Conservation (phyloP, 257 asterid genomes). For the Solanum chilense region DNA sequence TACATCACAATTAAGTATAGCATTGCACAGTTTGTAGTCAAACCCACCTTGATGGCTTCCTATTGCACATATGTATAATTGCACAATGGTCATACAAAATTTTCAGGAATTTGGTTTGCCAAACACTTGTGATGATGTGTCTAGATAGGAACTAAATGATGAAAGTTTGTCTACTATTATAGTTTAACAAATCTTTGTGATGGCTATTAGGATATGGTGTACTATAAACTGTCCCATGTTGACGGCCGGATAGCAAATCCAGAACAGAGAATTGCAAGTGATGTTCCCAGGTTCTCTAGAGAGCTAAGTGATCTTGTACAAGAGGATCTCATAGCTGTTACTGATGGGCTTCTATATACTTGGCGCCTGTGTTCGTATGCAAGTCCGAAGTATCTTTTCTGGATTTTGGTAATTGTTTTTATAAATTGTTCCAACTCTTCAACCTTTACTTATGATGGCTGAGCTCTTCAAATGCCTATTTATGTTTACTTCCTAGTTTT, state of each 20-base stretch:
- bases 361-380: slow-evolving; percentile 99
- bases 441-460: background rate
- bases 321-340: slow-evolving; percentile 84
- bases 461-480: background rate
- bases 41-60: background rate
- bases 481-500: background rate
- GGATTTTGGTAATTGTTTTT: slow-evolving; percentile 66
- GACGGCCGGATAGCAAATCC: slow-evolving; percentile 95
- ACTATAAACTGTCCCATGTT: slow-evolving; percentile 96
- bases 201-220: slow-evolving; percentile 75
- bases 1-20: background rate
- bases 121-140: background rate
- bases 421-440: background rate
- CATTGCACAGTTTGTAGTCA: background rate
- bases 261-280: slow-evolving; percentile 97
- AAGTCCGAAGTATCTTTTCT: slow-evolving; percentile 90
- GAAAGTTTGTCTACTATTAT: background rate
- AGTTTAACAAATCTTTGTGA: background rate
- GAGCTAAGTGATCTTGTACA: slow-evolving; percentile 98
- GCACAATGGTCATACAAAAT: background rate
- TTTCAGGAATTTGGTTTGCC: background rate
- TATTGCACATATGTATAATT: background rate
- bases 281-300: slow-evolving; percentile 87
- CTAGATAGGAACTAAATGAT: background rate
- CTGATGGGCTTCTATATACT: slow-evolving; percentile 87